Base-by-base conservation (phyloP, 2,329 filamentous ascomycete genomes). In the Trichoderma atrobrunneum region DNA sequence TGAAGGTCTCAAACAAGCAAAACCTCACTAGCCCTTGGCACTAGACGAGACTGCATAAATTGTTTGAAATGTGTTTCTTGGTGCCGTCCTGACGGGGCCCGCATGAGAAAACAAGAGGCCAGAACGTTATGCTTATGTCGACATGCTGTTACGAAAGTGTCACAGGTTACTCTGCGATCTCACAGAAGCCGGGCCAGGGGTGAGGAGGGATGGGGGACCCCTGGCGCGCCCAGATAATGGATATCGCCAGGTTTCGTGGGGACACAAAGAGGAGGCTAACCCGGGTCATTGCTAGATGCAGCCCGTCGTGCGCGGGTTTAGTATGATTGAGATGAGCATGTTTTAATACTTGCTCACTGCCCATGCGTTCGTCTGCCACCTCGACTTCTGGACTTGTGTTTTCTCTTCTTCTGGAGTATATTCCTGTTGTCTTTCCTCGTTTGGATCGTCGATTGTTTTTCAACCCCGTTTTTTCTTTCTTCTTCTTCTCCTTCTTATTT, bases 111-210 rank as follows among this genome's bases (percentile, higher is more conserved):
- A 57, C 63, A 39, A 34, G 30, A 73, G 74, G 74, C 72, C 70
- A 73, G 74, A 75, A 72, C 72, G 43, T 75, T 73, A 76, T 76
- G 76, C 75, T 73, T 71, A 72, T 72, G 68, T 72, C 61, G 60
- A 36, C 39, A 57, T 71, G 7, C 62, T 73, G 76, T 76, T 73
- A 74, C 76, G 43, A 63, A 73, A 73, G 74, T 78, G 78, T 77
- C 78, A 78, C 78, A 71, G 72, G 74, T 34, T 73, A 51, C 5
- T 10, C 75, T 70, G 28, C 76, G 77, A 78, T 77, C 74, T 78
- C 76, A 73, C 74, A 72, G 67, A 71, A 36, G 59, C 70, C 26
- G 48, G 57, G 30, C 56, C 63, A 34, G 18, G 28, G 28, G 28
- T 2, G 34, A 36, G 14, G 34, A 36, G 34, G 34, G 34, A 36